Base-by-base conservation (phyloP, 2,329 filamentous ascomycete genomes). In the Sordariomycetes sp. region DNA sequence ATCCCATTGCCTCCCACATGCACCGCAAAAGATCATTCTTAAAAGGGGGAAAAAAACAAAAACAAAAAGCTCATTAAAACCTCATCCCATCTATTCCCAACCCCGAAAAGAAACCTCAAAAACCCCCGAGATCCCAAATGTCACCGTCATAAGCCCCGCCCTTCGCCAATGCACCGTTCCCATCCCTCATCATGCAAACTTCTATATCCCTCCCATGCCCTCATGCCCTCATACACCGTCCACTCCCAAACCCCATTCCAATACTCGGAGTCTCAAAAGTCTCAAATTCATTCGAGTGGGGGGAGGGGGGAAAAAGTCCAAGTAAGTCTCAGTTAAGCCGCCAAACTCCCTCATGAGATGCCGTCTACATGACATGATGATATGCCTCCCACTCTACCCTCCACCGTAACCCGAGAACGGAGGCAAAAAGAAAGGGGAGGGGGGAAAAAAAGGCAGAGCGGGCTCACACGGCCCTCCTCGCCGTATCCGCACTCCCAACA, bases 401-500 rank as follows among this genome's bases (percentile, higher is more conserved):
- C 36, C 36, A 13, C 36, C 15, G 17, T 10, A 32, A 32, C 3
- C 28, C 28, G 28, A 8, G 8, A 32, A 32, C 28, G 28, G 28
- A 32, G 8, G 28, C 28, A n/a, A n/a, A n/a, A n/a, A n/a, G n/a
- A n/a, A n/a, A n/a, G n/a, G n/a, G n/a, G n/a, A n/a, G n/a, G n/a
- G n/a, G n/a, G n/a, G n/a, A 2, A 51, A 20, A 34, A 32, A 10
- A 22, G 12, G 50, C 45, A 20, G 55, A 58, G 42, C 58, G 57
- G 32, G 13, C n/a, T 7, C 20, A 22, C 45, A 22, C 20, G 22
- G 59, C 57, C 54, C 59, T 61, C 48, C 57, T 61, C 24, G 60
- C 60, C n/a, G 60, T 61, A 32, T 61, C 57, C 10, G 52, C 58
- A 53, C 60, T 62, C 34, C 56, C 56, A 17, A 57, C 55, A 50